These are phyloP conservation scores for Syncephalastrum monosporum DNA, from an alignment of 371 early-diverging fungal species.

Conservation along the genomic window DNA sequence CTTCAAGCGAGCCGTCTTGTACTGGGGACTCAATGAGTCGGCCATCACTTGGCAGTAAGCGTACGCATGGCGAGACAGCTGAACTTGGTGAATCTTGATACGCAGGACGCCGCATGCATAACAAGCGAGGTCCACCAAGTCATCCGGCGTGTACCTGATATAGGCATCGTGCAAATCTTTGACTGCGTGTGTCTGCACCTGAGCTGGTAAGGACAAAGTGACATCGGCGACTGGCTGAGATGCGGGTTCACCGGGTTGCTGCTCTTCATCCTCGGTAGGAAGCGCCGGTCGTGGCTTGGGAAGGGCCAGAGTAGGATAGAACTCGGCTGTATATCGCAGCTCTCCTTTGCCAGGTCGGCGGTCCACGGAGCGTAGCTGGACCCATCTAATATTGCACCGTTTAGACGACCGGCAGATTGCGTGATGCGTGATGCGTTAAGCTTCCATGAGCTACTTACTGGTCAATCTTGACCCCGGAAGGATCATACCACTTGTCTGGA, in stretches of 20 bases:
- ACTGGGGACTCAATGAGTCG: conserved; percentile 33
- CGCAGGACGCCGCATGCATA: conserved; percentile 37
- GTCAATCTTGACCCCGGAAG: conserved; percentile 27
- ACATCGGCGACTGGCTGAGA: neutral
- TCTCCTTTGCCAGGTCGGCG: conserved; percentile 60
- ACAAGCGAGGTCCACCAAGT: conserved; percentile 31
- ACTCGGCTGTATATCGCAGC: conserved; percentile 64
- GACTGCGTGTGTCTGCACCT: neutral
- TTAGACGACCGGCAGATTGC: neutral
- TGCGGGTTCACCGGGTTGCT: conserved; percentile 16
- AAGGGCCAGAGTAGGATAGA: conserved; percentile 61
- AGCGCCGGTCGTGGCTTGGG: conserved; percentile 29
- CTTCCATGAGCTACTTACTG: conserved; percentile 15
- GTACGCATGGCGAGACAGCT: conserved; percentile 17
- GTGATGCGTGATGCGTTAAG: neutral
- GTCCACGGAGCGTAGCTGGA: conserved; percentile 57
- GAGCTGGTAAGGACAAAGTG: no score
- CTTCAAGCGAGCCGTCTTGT: conserved; percentile 29
- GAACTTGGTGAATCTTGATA: conserved; percentile 39
- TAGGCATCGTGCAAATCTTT: conserved; percentile 29
- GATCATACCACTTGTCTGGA: conserved; percentile 43
- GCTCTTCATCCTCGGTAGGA: conserved; percentile 14
- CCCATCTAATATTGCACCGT: conserved; percentile 50
- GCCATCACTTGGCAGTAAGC: conserved; percentile 41
- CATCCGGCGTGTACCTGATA: conserved; percentile 43